Base-by-base conservation (phyloP, 2,329 filamentous ascomycete genomes). In the Pseudogymnoascus destructans region DNA sequence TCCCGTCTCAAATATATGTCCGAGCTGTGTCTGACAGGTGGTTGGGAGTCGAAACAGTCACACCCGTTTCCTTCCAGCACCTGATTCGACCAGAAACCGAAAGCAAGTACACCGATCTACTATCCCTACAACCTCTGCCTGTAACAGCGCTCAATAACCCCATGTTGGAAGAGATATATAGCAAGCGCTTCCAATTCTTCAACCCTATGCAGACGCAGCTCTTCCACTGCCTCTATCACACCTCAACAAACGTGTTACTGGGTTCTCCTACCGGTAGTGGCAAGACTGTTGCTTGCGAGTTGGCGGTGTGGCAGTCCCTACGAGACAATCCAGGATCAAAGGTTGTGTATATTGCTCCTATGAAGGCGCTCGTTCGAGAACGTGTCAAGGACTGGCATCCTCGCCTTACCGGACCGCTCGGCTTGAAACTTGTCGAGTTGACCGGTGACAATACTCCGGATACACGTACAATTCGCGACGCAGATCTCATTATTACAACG, bases 291-390 rank as follows among this genome's bases (percentile, higher is more conserved):
- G 93, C 95, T 15, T 90, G 88, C 55, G 93, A 98, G 69, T 74
- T 98, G 61, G 91, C 95, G 23, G 97, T 98, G 92, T 98, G 95
- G 95, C 96, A 91, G 90, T 92, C 93, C 2, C 97, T 98, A 73
- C 84, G 91, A 11, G 91, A 96, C 69, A 86, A 86, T 56, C 93
- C 93, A 1, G 90, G 91, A 3, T 95, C 90, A 3, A 98, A 98
- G 73, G 91, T 98, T 1, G 93, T 98, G 10, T 98, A 98, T 70
- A 97, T 98, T 68, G 93, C 93, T 1, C 95, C 95, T 0, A 98
- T 98, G 95, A 98, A 98, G 72, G 95, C 95, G 0, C 82, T 98
- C 30, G 93, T 98, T 17, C 88, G 93, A 2, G 93, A 98, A 71
- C 84, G 93, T 72, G 92, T 98, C 23, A 87, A 95, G 67, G 95